phyloP scores from a whole-genome alignment of 345 rosid species.

The Eucalyptus albens region DNA sequence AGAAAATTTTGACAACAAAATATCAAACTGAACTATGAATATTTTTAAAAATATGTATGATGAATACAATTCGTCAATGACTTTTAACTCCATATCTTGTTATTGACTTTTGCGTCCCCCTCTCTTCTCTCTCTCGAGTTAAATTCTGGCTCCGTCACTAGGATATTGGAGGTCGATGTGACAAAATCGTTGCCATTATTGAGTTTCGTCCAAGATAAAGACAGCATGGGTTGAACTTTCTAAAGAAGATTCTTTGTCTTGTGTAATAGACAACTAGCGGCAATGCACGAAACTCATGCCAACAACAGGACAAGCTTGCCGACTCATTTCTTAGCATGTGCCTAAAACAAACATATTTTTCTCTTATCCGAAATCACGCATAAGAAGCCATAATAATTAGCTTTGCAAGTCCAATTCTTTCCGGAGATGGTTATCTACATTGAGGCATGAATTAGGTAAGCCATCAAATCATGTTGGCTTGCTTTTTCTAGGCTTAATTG shows the following conservation, averaged over 20 bases:
- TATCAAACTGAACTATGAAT: not conserved
- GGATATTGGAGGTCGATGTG: not conserved
- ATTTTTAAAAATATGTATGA: no score
- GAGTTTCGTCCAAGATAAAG: not conserved
- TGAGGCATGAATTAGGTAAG: not conserved
- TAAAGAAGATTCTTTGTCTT: not conserved
- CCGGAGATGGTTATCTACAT: not conserved
- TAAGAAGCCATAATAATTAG: not conserved
- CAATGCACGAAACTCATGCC: not conserved
- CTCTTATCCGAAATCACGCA: not conserved
- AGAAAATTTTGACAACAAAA: not conserved
- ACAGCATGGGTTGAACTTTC: not conserved
- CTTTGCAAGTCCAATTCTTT: not conserved
- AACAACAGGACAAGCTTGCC: not conserved
- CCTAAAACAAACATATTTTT: not conserved
- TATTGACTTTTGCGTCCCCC: not conserved
- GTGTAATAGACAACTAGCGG: not conserved
- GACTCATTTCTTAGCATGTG: not conserved
- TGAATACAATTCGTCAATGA: not conserved
- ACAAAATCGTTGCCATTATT: not conserved
- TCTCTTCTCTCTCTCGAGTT: not conserved
- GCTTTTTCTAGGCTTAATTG: not conserved
- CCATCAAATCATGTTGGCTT: not conserved
- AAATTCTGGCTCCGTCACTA: not conserved
- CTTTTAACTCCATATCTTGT: not conserved